Base-by-base conservation (phyloP, 768 basidiomycete genomes). In the Lenzites betulinus region DNA sequence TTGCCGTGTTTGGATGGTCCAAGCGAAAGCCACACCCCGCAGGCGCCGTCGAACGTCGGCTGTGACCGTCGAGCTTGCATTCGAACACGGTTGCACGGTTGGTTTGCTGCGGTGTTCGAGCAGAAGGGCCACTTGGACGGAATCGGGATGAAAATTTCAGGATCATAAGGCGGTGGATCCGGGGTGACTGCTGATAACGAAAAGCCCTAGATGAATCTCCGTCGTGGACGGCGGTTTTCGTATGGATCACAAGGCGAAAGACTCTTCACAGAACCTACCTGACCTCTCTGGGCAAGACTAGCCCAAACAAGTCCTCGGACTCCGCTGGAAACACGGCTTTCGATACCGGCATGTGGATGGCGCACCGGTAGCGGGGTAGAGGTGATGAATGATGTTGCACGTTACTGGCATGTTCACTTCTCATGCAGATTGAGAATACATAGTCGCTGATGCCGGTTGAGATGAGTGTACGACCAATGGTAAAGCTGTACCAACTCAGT, bases 151-250 rank as follows among this genome's bases (percentile, higher is more conserved):
- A 36, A 54, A 50, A 43, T 50, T 54, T 54, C 47, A 9, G 12
- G 28, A 58, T 58, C 56, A 58, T 39, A 42, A 35, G 56, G 30
- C 39, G 56, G 41, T 38, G 42, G 26, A 35, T 42, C 48, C 54
- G 48, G 28, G 38, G 4, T 20, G 44, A 8, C n/a, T 35, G 35
- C 26, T 15, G 51, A 53, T 47, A 47, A 53, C 25, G 28, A 18
- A 22, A 26, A 25, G 20, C 44, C 38, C n/a, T 4, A 22, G 18
- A 60, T 49, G 51, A 54, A 52, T 54, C 44, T 16, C 58, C 52
- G 46, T 47, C 8, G 36, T 18, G 33, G 36, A 42, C 15, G 50
- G 51, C 15, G 44, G 20, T 52, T 23, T 16, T 36, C 38, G 36
- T 33, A 44, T 13, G 35, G 11, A 47, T 59, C 58, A 52, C 58